These are phyloP conservation scores for Circinella umbellata DNA, from an alignment of 371 early-diverging fungal species.

Conservation along the genomic window DNA sequence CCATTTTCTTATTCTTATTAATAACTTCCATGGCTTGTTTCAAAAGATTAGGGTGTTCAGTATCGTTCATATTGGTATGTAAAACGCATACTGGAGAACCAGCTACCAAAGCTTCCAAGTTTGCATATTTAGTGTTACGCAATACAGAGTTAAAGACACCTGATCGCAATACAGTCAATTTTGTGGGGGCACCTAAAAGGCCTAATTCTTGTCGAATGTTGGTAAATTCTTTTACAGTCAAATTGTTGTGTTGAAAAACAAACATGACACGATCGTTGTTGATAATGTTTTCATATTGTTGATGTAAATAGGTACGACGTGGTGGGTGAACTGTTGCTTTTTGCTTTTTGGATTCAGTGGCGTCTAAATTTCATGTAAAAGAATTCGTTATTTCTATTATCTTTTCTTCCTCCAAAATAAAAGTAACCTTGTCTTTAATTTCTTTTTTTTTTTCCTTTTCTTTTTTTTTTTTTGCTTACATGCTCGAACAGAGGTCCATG, in stretches of 20 bases:
- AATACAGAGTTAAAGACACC: conserved; percentile 62
- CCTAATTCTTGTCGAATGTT: conserved; percentile 58
- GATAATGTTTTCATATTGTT: conserved; percentile 55
- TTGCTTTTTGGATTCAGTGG: conserved; percentile 27
- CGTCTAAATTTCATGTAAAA: conserved; percentile 27
- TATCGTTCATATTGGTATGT: conserved; percentile 45
- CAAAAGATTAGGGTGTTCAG: conserved; percentile 46
- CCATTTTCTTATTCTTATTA: conserved; percentile 65
- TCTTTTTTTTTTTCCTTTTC: neutral
- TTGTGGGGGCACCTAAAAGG: conserved; percentile 26
- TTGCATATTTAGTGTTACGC: conserved; percentile 58
- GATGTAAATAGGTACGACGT: conserved; percentile 54
- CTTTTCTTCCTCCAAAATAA: neutral
- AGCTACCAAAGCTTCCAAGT: conserved; percentile 57
- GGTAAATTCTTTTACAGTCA: conserved; percentile 65
- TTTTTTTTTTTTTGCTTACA: conserved; percentile 7
- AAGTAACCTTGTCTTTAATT: neutral
- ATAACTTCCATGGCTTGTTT: conserved; percentile 52
- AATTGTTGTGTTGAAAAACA: conserved; percentile 73
- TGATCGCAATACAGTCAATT: conserved; percentile 57
- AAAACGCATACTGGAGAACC: conserved; percentile 64
- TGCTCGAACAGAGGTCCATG: conserved; percentile 9
- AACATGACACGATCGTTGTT: conserved; percentile 61
- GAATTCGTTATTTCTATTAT: neutral
- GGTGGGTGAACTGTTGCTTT: conserved; percentile 41